A percentile compares a stretch with the other conserved stretches of the same genome.
Evolutionary conservation across 257 asterid species (phyloP).

Genomic region (Petrea volubilis): DNA sequence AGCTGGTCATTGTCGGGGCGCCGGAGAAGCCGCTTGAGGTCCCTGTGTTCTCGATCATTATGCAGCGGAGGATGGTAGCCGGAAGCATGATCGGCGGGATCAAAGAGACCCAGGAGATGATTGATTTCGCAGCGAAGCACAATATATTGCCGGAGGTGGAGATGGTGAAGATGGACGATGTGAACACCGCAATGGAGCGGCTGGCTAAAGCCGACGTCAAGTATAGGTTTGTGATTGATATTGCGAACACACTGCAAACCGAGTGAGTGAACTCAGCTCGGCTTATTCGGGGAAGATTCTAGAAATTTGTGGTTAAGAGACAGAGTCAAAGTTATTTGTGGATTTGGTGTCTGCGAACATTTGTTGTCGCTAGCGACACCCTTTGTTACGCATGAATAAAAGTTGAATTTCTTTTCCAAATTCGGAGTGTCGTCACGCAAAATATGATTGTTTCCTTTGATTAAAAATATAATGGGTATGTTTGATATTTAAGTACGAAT

Average conservation of each 20-base stretch:
- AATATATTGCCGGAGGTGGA: conserved; percentile 21
- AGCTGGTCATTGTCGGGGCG: neutral
- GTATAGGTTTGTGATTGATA: conserved; percentile 29
- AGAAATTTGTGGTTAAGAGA: neutral
- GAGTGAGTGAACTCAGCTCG: neutral
- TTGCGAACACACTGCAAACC: conserved; percentile 14
- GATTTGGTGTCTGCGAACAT: no score
- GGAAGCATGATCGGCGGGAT: conserved; percentile 33
- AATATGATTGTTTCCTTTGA: no score
- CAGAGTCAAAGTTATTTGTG: no score
- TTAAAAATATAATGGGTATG: no score
- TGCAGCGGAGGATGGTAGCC: conserved; percentile 9
- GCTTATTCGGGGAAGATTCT: neutral
- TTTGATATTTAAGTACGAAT: no score
- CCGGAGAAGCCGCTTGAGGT: conserved; percentile 28
- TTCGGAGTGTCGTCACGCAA: no score
- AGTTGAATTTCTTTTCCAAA: no score
- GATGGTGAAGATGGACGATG: conserved; percentile 4
- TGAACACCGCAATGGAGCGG: conserved; percentile 25
- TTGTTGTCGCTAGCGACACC: no score
- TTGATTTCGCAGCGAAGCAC: conserved; percentile 26
- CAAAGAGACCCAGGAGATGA: conserved; percentile 36
- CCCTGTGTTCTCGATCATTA: conserved; percentile 16
- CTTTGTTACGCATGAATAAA: no score
- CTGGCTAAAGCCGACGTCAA: conserved; percentile 23